Conservation (phyloP, 306 rosid genomes). For the Prunus campanulata region DNA sequence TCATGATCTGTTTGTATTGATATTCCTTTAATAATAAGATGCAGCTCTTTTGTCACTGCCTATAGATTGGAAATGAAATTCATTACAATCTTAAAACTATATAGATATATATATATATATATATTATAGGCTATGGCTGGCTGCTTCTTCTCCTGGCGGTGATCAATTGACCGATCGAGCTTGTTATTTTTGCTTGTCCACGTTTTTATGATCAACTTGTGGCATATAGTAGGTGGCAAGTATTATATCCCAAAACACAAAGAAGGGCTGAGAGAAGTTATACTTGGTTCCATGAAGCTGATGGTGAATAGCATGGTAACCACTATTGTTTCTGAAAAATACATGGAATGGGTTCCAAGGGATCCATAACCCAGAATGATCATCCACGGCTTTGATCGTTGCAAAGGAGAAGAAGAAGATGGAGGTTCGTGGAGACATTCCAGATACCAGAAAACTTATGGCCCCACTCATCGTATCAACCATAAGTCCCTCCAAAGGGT, state of each 20-base stretch:
- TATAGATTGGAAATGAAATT: no score
- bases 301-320: conserved; percentile 80
- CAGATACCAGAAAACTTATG: not conserved
- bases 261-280: conserved; percentile 90
- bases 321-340: conserved; percentile 65
- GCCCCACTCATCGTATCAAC: not conserved
- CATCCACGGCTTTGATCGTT: conserved; percentile 80
- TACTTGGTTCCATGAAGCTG: conserved; percentile 81
- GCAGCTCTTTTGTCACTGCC: no score
- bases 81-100: no score
- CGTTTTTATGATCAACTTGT: not conserved
- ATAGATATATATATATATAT: no score
- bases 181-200: not conserved
- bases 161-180: no score
- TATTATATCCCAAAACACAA: conserved; percentile 71
- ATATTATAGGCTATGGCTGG: no score
- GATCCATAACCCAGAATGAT: conserved; percentile 75
- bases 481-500: not conserved
- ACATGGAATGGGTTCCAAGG: conserved; percentile 76
- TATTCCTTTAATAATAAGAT: no score
- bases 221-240: conserved; percentile 75
- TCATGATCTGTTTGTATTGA: no score
- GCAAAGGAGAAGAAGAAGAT: conserved; percentile 71
- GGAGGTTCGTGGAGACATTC: not conserved
- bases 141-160: no score